phyloP scores from a whole-genome alignment of 169 alveolate species.

The Plasmodium adleri region DNA sequence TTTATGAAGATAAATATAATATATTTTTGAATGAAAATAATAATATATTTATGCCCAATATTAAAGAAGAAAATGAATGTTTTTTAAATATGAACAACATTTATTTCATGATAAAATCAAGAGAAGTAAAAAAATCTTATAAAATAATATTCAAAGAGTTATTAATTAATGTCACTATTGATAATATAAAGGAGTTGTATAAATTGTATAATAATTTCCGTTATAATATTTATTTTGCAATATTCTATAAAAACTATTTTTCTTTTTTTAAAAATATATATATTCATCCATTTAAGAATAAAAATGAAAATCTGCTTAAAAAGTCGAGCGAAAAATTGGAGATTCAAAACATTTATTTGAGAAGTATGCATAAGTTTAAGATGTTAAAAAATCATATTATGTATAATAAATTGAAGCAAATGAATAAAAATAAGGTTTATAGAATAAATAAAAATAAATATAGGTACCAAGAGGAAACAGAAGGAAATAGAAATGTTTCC shows the following conservation, averaged over 20 bases:
- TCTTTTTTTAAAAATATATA: slow-evolving; percentile 31
- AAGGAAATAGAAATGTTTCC: too few species aligned
- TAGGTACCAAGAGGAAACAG: background rate
- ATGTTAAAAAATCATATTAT: slow-evolving; percentile 1
- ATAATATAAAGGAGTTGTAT: slow-evolving; percentile 46
- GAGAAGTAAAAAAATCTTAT: slow-evolving; percentile 13
- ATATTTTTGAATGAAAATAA: slow-evolving; percentile 54
- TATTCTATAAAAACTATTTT: slow-evolving; percentile 36
- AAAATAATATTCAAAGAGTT: slow-evolving; percentile 35
- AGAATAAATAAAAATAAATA: background rate
- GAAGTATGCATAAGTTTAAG: slow-evolving; percentile 13
- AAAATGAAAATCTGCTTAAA: slow-evolving; percentile 12
- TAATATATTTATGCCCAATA: slow-evolving; percentile 65
- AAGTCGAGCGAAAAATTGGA: slow-evolving; percentile 41
- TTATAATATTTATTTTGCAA: slow-evolving; percentile 52
- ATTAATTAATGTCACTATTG: slow-evolving; percentile 40
- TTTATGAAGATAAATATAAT: slow-evolving; percentile 53
- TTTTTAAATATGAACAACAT: slow-evolving; percentile 36
- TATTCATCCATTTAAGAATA: slow-evolving; percentile 25
- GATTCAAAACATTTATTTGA: slow-evolving; percentile 35
- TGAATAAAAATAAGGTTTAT: background rate
- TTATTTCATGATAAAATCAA: slow-evolving; percentile 5
- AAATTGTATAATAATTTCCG: slow-evolving; percentile 32
- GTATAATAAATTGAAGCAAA: slow-evolving; percentile 6
- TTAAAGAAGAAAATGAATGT: slow-evolving; percentile 63